A percentile compares a stretch with the other conserved stretches of the same genome.
Conservation (phyloP, 139 green algal species). For the Coccomyxa sp. region DNA sequence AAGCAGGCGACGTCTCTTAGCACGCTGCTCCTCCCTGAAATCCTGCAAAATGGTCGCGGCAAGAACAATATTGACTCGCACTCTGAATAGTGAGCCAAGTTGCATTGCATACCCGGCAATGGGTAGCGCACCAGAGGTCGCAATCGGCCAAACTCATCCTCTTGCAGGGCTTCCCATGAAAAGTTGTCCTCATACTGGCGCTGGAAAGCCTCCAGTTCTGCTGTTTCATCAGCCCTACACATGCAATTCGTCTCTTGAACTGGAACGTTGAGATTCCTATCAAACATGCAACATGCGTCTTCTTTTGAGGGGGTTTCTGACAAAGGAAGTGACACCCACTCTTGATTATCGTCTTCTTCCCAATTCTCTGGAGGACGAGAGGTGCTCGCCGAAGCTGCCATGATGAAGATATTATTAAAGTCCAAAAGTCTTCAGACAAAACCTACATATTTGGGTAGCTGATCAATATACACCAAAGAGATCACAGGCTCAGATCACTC, state of each 20-base stretch:
- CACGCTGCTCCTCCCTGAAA: constrained; percentile 53
- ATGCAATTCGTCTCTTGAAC: not conserved
- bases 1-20: constrained; percentile 49
- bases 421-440: too few species aligned
- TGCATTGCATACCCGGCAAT: not conserved
- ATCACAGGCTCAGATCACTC: too few species aligned
- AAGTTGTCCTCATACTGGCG: constrained; percentile 78
- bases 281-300: not conserved
- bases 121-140: constrained; percentile 48
- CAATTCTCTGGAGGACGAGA: not conserved
- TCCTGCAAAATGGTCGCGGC: constrained; percentile 41
- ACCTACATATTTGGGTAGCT: too few species aligned
- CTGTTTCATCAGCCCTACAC: constrained; percentile 3
- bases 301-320: not conserved
- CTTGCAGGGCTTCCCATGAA: constrained; percentile 78
- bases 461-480: too few species aligned
- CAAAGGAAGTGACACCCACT: not conserved
- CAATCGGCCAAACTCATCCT: constrained; percentile 83
- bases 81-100: too few species aligned
- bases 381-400: too few species aligned
- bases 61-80: not conserved
- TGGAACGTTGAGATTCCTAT: not conserved
- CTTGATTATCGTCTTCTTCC: not conserved
- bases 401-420: too few species aligned
- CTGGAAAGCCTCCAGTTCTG: constrained; percentile 60